A percentile compares a stretch with the other conserved stretches of the same genome.
Conservation (phyloP, 768 basidiomycete species). For the Russula vinacea region DNA sequence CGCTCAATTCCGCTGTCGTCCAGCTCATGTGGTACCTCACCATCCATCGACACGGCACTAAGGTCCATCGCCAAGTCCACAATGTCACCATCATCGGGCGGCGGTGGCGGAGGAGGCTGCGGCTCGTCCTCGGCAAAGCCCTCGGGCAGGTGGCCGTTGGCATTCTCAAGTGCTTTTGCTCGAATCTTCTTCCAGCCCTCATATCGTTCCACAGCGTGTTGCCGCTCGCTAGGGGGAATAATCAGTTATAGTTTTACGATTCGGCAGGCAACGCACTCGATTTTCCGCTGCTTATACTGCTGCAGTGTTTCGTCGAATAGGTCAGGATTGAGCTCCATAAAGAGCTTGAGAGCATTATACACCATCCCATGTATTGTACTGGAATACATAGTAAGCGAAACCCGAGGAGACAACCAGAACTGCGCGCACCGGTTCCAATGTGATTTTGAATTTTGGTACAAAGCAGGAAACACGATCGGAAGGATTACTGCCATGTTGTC, state of each 20-base stretch:
- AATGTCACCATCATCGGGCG: conserved; percentile 81
- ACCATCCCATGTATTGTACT: conserved; percentile 99
- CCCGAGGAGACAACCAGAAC: not conserved
- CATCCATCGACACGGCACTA: conserved; percentile 78
- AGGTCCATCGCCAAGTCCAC: conserved; percentile 87
- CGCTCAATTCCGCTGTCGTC: conserved; percentile 82
- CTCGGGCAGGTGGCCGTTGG: conserved; percentile 65
- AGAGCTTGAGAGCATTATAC: conserved; percentile 95
- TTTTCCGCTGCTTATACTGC: conserved; percentile 84
- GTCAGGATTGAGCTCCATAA: conserved; percentile 99
- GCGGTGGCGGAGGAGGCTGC: conserved; percentile 73
- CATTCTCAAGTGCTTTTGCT: conserved; percentile 69
- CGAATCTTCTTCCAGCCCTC: conserved; percentile 88
- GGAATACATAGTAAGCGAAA: conserved; percentile 17
- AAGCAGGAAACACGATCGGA: conserved; percentile 94
- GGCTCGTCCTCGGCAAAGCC: conserved; percentile 68
- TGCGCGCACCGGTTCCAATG: conserved; percentile 94
- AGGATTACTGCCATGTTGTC: conserved; percentile 86
- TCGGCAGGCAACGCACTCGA: conserved; percentile 50
- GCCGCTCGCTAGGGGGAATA: conserved; percentile 63
- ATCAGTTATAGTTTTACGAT: not conserved
- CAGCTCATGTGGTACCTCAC: conserved; percentile 57
- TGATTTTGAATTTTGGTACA: conserved; percentile 93
- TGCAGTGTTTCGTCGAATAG: conserved; percentile 92
- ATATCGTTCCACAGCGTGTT: conserved; percentile 79